Evolutionary conservation across 2,329 filamentous ascomycete genomes (phyloP).

Genomic region (Daldinia sp.): DNA sequence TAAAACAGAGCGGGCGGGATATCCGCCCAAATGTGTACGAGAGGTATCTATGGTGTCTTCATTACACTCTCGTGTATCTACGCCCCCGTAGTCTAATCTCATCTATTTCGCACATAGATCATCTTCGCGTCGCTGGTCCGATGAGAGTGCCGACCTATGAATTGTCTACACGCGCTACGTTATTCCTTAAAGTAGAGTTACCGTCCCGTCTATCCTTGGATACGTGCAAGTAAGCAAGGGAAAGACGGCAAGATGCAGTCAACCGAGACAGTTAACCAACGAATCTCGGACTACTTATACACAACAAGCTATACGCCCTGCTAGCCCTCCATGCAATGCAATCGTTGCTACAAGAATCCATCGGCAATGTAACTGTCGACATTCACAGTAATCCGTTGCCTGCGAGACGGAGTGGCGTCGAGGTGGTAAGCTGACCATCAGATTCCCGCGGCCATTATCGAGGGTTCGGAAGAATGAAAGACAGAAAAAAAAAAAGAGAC

Average conservation of each 20-base stretch:
- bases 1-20: background rate
- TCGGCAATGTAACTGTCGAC: constrained; percentile 4
- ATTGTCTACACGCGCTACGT: constrained; percentile 12
- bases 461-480: background rate
- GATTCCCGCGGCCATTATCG: constrained; percentile 1
- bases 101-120: constrained; percentile 12
- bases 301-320: constrained; percentile 17
- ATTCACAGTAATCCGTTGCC: background rate
- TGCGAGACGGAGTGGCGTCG: constrained; percentile 10
- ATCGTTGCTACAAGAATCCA: constrained; percentile 10
- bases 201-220: constrained; percentile 2
- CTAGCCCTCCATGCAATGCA: constrained; percentile 8
- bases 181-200: background rate
- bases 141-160: constrained; percentile 5
- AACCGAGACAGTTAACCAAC: constrained; percentile 33
- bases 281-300: constrained; percentile 16
- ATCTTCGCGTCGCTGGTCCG: constrained; percentile 3
- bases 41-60: background rate
- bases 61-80: background rate
- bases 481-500: constrained; percentile 23
- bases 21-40: constrained; percentile 4
- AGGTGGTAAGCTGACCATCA: constrained; percentile 10
- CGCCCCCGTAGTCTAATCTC: background rate
- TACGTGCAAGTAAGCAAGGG: constrained; percentile 21
- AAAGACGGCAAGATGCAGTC: constrained; percentile 32